Evolutionary conservation across 495 filamentous ascomycete genomes (phyloP).

Genomic region (Penicillium coffeae): DNA sequence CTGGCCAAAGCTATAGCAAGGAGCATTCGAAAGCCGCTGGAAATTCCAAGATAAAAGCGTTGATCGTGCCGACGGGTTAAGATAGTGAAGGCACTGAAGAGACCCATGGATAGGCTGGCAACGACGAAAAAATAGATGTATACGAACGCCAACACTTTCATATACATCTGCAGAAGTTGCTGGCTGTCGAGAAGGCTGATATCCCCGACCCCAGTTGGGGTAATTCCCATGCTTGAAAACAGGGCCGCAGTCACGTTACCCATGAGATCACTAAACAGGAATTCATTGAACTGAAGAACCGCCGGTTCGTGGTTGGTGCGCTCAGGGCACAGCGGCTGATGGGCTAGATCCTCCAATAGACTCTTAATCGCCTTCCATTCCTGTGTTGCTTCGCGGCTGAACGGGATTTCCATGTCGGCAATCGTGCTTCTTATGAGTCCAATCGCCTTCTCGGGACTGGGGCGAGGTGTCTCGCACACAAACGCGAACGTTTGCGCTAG

Average conservation of each 20-base stretch:
- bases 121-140: slow-evolving; percentile 42
- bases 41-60: slow-evolving; percentile 19
- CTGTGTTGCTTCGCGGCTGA: slow-evolving; percentile 30
- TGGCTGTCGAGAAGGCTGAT: slow-evolving; percentile 27
- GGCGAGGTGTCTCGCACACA: slow-evolving; percentile 40
- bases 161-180: slow-evolving; percentile 35
- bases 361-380: slow-evolving; percentile 32
- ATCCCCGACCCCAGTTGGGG: slow-evolving; percentile 26
- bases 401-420: slow-evolving; percentile 42
- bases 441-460: slow-evolving; percentile 22
- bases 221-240: slow-evolving; percentile 42
- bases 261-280: slow-evolving; percentile 29
- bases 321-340: slow-evolving; percentile 27
- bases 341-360: slow-evolving; percentile 30
- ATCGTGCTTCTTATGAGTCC: slow-evolving; percentile 36
- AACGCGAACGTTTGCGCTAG: slow-evolving; percentile 36
- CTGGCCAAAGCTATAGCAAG: slow-evolving; percentile 28
- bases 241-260: slow-evolving; percentile 42
- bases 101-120: slow-evolving; percentile 32
- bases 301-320: slow-evolving; percentile 5
- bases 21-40: slow-evolving; percentile 24
- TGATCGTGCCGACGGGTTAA: slow-evolving; percentile 27
- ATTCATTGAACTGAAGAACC: slow-evolving; percentile 20
- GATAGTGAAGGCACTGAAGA: slow-evolving; percentile 31
- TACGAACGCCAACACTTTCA: slow-evolving; percentile 38